Conservation (phyloP, 148 eudicot genomes). For the Limonium bicolor region DNA sequence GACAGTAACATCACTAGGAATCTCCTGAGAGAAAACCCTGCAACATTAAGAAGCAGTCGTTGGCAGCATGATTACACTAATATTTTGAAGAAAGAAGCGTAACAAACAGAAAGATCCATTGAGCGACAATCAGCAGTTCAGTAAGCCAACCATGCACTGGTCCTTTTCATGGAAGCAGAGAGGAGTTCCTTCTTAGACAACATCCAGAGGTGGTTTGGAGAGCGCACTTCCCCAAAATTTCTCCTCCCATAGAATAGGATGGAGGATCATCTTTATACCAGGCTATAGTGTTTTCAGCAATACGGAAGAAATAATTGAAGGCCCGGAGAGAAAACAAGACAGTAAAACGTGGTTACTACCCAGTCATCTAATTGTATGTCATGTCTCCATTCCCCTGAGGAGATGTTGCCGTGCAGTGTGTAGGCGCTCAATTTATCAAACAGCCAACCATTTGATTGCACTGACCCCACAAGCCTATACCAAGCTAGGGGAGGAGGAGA, state of each 20-base stretch:
- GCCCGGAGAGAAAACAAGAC: constrained; percentile 1
- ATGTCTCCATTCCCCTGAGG: not conserved
- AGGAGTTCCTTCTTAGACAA: constrained; percentile 44
- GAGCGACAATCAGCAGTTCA: too few relatives aligned
- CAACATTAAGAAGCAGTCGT: not conserved
- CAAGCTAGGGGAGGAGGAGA: too few relatives aligned
- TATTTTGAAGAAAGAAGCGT: not conserved
- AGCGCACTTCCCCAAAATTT: constrained; percentile 14
- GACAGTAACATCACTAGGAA: constrained; percentile 77
- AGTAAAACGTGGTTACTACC: not conserved
- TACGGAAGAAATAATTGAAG: not conserved
- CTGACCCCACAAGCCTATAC: constrained; percentile 1
- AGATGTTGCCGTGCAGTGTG: not conserved
- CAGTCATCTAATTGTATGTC: not conserved
- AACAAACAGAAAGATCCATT: not conserved
- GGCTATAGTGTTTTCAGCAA: not conserved
- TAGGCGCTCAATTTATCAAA: not conserved
- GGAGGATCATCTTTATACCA: not conserved
- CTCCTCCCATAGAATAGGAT: constrained; percentile 18
- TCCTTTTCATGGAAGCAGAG: constrained; percentile 81
- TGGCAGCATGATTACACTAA: not conserved
- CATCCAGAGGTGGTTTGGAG: constrained; percentile 25
- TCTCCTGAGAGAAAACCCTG: constrained; percentile 92
- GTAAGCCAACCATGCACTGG: constrained; percentile 61
- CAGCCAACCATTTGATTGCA: not conserved